Percentiles rank a stretch among this genome's conserved stretches.
phyloP scores from a whole-genome alignment of 2,329 filamentous ascomycete genomes.

The Plectosphaerella cucumerina region DNA sequence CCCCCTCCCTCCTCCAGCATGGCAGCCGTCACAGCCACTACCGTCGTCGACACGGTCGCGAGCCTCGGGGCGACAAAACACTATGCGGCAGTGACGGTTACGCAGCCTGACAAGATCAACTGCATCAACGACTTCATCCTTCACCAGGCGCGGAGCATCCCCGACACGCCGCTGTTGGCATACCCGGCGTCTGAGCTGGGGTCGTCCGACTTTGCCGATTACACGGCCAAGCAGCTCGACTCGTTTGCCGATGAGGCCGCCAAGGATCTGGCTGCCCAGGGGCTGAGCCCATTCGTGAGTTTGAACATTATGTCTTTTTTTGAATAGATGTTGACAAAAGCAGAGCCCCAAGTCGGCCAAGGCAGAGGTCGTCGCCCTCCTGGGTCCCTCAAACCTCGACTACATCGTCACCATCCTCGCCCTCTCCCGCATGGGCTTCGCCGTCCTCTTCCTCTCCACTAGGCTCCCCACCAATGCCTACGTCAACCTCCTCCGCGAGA shows the following conservation, averaged over 20 bases:
- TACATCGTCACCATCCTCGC: conserved; percentile 49
- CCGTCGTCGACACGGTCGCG: background rate
- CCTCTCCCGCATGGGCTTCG: conserved; percentile 47
- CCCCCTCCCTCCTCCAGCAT: no score
- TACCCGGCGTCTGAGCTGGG: conserved; percentile 16
- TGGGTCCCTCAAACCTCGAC: conserved; percentile 45
- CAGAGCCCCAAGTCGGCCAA: conserved; percentile 13
- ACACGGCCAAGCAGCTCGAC: conserved; percentile 18
- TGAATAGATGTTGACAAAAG: background rate
- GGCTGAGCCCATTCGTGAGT: conserved; percentile 10
- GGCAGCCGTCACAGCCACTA: background rate
- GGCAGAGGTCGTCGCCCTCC: conserved; percentile 37
- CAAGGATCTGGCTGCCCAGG: conserved; percentile 6
- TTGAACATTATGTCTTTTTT: background rate
- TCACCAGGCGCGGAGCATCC: conserved; percentile 14
- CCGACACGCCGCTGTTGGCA: conserved; percentile 16
- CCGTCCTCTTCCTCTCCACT: conserved; percentile 49
- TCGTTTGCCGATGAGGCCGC: conserved; percentile 17
- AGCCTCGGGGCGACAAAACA: background rate
- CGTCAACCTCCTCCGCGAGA: conserved; percentile 38
- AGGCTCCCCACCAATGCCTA: conserved; percentile 48
- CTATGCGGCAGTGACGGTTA: background rate
- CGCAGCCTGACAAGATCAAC: conserved; percentile 10
- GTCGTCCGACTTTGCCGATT: conserved; percentile 15
- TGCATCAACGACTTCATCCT: conserved; percentile 17